Evolutionary conservation across 2,329 filamentous ascomycete genomes (phyloP).

Genomic region (Ophiognomonia clavigignenti-juglandacearum): DNA sequence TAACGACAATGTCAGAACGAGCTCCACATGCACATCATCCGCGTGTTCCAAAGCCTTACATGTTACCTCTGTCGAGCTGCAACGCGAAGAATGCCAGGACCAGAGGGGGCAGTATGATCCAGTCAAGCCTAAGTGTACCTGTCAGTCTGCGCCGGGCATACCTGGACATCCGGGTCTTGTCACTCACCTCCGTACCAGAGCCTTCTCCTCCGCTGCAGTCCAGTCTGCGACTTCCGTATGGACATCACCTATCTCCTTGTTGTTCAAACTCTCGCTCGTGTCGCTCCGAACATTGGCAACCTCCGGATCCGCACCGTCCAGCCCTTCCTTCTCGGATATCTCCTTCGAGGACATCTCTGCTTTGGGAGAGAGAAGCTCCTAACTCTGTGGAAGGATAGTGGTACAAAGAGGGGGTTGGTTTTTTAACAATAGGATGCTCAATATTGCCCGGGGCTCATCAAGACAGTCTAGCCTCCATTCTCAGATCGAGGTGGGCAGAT

Average conservation of each 20-base stretch:
- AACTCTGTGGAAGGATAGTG: background rate
- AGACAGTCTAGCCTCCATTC: too few relatives aligned
- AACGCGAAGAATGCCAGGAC: conserved; percentile 15
- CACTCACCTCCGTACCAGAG: conserved; percentile 10
- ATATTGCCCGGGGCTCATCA: too few relatives aligned
- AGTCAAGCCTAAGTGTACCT: conserved; percentile 6
- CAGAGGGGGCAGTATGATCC: conserved; percentile 13
- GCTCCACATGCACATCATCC: too few relatives aligned
- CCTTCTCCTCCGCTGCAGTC: conserved; percentile 12
- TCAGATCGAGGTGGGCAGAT: too few relatives aligned
- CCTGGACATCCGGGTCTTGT: too few relatives aligned
- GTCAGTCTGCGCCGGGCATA: too few relatives aligned
- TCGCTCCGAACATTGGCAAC: conserved; percentile 2
- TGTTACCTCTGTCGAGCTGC: conserved; percentile 16
- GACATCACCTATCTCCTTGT: background rate
- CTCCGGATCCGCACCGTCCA: background rate
- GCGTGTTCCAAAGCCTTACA: too few relatives aligned
- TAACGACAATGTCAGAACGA: too few relatives aligned
- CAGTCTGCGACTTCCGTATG: background rate
- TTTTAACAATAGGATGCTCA: too few relatives aligned
- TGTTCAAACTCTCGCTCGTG: background rate
- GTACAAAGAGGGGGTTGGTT: background rate
- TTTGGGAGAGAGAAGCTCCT: background rate
- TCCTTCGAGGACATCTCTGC: background rate
- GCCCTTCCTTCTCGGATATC: background rate